These are phyloP conservation scores for Fraxinus paxiana DNA, from an alignment of 305 asterid genomes.

Conservation along the genomic window DNA sequence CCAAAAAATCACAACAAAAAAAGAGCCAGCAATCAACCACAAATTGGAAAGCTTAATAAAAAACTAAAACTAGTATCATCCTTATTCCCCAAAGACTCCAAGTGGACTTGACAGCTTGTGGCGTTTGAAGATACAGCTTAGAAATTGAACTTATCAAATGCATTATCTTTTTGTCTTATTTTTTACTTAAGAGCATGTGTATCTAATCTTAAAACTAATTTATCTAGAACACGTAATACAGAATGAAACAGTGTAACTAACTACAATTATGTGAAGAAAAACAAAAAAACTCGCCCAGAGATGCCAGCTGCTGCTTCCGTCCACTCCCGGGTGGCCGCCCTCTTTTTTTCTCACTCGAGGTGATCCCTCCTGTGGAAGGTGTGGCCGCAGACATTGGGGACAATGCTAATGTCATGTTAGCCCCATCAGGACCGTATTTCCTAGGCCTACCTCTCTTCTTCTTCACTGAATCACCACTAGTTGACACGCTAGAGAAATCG, in stretches of 20 bases:
- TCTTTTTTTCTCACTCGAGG: slow-evolving; percentile 34
- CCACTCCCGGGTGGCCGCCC: slow-evolving; percentile 75
- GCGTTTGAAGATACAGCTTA: neutral
- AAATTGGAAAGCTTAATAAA: neutral
- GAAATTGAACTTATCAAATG: neutral
- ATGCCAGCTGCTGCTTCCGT: slow-evolving; percentile 64
- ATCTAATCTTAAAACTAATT: neutral
- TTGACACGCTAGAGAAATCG: slow-evolving; percentile 23
- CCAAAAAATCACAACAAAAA: too few species aligned
- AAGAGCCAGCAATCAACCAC: neutral
- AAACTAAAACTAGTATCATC: neutral
- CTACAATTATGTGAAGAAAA: neutral
- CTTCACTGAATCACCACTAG: slow-evolving; percentile 40
- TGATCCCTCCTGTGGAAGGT: slow-evolving; percentile 9
- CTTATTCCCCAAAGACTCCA: neutral
- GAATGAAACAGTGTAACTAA: neutral
- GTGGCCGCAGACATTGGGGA: slow-evolving; percentile 6
- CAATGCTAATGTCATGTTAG: slow-evolving; percentile 39
- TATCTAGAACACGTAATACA: neutral
- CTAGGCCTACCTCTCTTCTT: slow-evolving; percentile 62
- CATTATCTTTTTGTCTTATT: neutral
- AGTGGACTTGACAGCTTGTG: neutral
- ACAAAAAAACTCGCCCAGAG: slow-evolving; percentile 39
- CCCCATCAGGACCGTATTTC: slow-evolving; percentile 52
- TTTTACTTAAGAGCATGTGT: neutral